phyloP scores from a whole-genome alignment of 371 early-diverging fungal species.

The Syncephalastrum racemosum region DNA sequence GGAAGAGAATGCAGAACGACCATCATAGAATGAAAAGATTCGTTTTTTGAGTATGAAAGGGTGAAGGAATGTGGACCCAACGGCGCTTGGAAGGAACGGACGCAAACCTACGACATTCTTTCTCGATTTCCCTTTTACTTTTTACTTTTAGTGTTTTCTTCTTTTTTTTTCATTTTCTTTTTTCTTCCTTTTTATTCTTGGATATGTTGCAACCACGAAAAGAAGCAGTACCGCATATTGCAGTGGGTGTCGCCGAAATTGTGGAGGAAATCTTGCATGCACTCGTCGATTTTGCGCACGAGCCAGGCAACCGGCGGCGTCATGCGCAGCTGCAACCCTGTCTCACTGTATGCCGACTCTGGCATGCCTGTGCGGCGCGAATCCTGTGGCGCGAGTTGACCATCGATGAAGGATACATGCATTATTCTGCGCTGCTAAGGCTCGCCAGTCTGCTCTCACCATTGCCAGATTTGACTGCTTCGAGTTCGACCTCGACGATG shows the following conservation, averaged over 20 bases:
- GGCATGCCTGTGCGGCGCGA: constrained; percentile 41
- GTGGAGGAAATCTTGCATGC: constrained; percentile 30
- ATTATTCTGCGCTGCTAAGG: constrained; percentile 6
- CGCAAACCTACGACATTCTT: not conserved
- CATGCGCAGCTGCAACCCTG: constrained; percentile 3
- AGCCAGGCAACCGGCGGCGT: not conserved
- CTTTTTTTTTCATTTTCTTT: constrained; percentile 9
- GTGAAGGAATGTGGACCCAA: too few relatives aligned
- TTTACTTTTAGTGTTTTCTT: constrained; percentile 12
- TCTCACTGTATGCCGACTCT: constrained; percentile 26
- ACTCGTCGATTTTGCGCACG: not conserved
- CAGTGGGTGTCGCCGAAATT: constrained; percentile 37
- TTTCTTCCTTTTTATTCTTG: constrained; percentile 1
- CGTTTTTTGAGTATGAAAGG: too few relatives aligned
- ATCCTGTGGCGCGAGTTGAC: constrained; percentile 33
- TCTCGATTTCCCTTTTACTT: constrained; percentile 13
- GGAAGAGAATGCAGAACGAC: too few relatives aligned
- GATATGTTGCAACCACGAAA: constrained; percentile 4
- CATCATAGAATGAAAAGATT: too few relatives aligned
- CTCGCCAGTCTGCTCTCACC: constrained; percentile 4
- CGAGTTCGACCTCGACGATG: not conserved
- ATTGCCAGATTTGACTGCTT: too few relatives aligned
- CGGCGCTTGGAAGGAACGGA: too few relatives aligned
- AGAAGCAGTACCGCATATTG: constrained; percentile 23
- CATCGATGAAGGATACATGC: constrained; percentile 31